phyloP scores from a whole-genome alignment of 2,329 filamentous ascomycete genomes.

The Neonectria magnoliae region DNA sequence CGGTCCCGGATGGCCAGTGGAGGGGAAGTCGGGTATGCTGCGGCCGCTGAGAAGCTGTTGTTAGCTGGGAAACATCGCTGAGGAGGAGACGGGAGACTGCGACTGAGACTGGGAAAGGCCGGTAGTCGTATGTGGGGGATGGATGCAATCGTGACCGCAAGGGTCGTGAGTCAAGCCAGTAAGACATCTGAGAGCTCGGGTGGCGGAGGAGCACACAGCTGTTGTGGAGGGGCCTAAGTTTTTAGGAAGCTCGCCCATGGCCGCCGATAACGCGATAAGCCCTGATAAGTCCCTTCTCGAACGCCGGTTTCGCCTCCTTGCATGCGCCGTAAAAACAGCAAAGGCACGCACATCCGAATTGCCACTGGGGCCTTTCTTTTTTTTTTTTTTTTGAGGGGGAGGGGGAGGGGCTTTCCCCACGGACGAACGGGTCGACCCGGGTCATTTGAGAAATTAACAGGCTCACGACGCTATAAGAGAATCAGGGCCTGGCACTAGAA shows the following conservation, averaged over 20 bases:
- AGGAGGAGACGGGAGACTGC: background rate
- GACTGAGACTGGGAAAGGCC: background rate
- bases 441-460: background rate
- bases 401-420: background rate
- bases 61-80: constrained; percentile 39
- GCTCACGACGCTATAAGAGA: background rate
- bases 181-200: constrained; percentile 27
- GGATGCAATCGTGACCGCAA: constrained; percentile 12
- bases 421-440: constrained; percentile 15
- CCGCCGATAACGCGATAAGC: constrained; percentile 43
- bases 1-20: constrained; percentile 34
- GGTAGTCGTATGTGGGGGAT: constrained; percentile 7
- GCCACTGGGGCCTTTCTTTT: background rate
- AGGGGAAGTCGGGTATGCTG: constrained; percentile 26
- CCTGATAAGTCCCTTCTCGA: constrained; percentile 19
- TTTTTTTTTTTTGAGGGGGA: no score
- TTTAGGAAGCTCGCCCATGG: constrained; percentile 11
- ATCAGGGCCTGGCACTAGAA: background rate
- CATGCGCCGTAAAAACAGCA: background rate
- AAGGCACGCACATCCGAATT: background rate
- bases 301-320: constrained; percentile 36
- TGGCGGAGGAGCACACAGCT: constrained; percentile 23
- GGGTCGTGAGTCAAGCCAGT: constrained; percentile 28
- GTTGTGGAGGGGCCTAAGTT: constrained; percentile 16
- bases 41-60: constrained; percentile 31